A percentile compares a stretch with the other conserved stretches of the same genome.
Conservation (phyloP, 768 basidiomycete species). For the Suillus decipiens region DNA sequence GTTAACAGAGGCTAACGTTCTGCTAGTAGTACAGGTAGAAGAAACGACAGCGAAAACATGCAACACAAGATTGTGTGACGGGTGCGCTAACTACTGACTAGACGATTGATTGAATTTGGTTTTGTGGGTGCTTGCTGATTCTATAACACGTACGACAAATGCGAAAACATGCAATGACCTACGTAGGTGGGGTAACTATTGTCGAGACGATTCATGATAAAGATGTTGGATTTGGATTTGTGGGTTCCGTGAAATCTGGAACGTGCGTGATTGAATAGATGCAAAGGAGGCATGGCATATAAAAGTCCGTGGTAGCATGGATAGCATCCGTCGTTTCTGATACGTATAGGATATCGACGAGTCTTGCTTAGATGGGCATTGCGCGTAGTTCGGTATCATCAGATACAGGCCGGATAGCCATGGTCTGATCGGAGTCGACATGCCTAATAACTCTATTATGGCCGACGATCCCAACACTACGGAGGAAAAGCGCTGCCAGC, state of each 20-base stretch:
- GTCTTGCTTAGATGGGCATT: neutral
- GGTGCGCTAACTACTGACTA: neutral
- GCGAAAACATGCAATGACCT: neutral
- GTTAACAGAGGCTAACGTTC: neutral
- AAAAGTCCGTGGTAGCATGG: neutral
- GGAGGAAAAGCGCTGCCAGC: constrained; percentile 39
- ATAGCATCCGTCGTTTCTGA: neutral
- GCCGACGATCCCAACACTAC: constrained; percentile 44
- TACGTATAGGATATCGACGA: neutral
- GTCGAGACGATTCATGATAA: neutral
- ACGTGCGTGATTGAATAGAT: neutral
- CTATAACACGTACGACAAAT: neutral
- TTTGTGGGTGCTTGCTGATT: neutral
- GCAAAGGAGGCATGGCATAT: neutral
- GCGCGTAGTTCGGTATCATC: neutral
- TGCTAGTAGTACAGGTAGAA: neutral
- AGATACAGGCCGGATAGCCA: constrained; percentile 10
- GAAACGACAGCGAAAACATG: neutral
- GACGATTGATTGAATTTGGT: neutral
- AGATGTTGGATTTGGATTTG: neutral
- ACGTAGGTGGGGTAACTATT: neutral
- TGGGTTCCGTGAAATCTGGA: neutral
- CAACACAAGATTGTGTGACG: neutral
- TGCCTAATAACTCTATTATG: constrained; percentile 17
- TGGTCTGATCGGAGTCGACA: constrained; percentile 25